These are phyloP conservation scores for Sugiyamaella valdiviana DNA, from an alignment of 805 yeast species.

Conservation along the genomic window DNA sequence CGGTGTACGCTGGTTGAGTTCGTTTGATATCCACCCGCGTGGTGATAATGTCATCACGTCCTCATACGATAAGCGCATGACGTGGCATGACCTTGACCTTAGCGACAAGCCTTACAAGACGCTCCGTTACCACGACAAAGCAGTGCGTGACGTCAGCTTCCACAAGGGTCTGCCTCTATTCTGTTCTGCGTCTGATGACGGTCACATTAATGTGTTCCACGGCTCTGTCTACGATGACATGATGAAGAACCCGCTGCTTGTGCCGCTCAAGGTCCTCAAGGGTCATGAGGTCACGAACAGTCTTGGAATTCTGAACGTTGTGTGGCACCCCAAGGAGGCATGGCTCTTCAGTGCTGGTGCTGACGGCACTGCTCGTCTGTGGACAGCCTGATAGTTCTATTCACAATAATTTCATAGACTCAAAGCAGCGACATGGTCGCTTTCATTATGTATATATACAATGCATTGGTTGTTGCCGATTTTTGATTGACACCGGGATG, in stretches of 20 bases:
- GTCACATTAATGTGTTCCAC: conserved; percentile 87
- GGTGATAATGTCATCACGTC: conserved; percentile 93
- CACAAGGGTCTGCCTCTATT: conserved; percentile 86
- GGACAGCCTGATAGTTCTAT: conserved; percentile 90
- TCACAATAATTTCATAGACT: not conserved
- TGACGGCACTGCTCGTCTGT: conserved; percentile 88
- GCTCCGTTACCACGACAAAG: conserved; percentile 87
- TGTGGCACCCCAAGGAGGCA: conserved; percentile 98
- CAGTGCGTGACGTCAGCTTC: conserved; percentile 82
- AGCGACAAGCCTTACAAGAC: conserved; percentile 90
- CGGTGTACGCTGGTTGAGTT: conserved; percentile 91
- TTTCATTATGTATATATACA: not conserved
- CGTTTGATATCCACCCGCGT: conserved; percentile 89
- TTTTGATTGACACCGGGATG: too few species aligned
- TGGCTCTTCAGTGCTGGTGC: conserved; percentile 98
- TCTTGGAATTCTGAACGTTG: conserved; percentile 78
- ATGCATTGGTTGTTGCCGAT: too few species aligned
- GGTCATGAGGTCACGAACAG: conserved; percentile 80
- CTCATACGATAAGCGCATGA: conserved; percentile 87
- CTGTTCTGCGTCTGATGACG: conserved; percentile 94
- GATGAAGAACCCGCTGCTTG: conserved; percentile 91
- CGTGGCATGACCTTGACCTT: conserved; percentile 96
- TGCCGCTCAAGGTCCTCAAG: conserved; percentile 86
- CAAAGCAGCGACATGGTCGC: too few species aligned
- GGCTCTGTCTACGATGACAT: conserved; percentile 93